Percentiles rank a stretch among this genome's conserved stretches.
Evolutionary conservation across 108 stramenopile species (phyloP).

Genomic region (Nitzschia palea): DNA sequence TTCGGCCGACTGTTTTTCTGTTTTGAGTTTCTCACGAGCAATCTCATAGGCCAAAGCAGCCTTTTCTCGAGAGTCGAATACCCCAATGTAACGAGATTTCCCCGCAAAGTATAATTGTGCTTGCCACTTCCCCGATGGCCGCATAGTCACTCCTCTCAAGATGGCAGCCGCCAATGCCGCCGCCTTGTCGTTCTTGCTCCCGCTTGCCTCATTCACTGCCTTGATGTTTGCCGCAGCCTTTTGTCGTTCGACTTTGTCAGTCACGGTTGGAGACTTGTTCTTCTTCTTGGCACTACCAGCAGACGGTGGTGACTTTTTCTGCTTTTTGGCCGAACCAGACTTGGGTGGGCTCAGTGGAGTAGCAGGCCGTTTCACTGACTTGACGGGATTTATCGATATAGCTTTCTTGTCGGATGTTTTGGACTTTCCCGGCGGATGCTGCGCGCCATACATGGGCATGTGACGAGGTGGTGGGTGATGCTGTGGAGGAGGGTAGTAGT

Average conservation of each 20-base stretch:
- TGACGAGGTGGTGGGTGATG: conserved; percentile 34
- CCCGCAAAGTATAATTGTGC: conserved; percentile 86
- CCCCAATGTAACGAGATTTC: conserved; percentile 82
- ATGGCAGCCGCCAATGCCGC: conserved; percentile 73
- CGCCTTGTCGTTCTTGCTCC: conserved; percentile 69
- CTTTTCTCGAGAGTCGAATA: conserved; percentile 75
- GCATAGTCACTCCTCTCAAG: conserved; percentile 77
- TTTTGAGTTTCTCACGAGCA: conserved; percentile 70
- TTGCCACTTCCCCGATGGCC: conserved; percentile 90
- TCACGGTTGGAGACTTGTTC: conserved; percentile 38
- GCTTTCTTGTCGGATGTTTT: conserved; percentile 20
- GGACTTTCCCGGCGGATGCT: conserved; percentile 32
- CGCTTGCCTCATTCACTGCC: conserved; percentile 59
- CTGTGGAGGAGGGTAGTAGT: conserved; percentile 39
- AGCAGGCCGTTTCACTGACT: conserved; percentile 19
- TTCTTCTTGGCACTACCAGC: conserved; percentile 40
- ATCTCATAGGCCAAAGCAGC: conserved; percentile 80
- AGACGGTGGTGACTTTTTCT: conserved; percentile 38
- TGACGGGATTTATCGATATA: not conserved
- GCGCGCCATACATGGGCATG: conserved; percentile 47
- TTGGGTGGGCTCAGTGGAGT: not conserved
- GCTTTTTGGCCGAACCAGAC: conserved; percentile 23
- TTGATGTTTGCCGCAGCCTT: conserved; percentile 56
- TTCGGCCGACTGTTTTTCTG: conserved; percentile 29
- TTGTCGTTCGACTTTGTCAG: conserved; percentile 47